phyloP scores from a whole-genome alignment of 371 early-diverging fungal species.

The Nematocida major region DNA sequence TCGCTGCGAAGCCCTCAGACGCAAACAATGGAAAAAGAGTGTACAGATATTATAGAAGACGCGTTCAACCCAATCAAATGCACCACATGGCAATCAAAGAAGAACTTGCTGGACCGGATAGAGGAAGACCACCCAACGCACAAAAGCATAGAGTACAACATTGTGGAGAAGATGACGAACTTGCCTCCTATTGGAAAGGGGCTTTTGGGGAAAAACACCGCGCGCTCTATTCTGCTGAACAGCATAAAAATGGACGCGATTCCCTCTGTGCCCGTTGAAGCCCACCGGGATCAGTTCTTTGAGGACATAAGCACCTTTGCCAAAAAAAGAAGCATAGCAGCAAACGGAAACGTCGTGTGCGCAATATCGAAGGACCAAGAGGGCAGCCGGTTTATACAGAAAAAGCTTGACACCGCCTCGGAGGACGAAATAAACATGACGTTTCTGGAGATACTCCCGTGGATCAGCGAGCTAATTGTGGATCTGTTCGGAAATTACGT shows the following conservation, averaged over 20 bases:
- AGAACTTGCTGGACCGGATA: conserved; percentile 45
- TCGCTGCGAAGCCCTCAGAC: background rate
- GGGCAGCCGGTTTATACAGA: conserved; percentile 96
- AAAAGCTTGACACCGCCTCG: conserved; percentile 82
- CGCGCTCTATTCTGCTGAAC: background rate
- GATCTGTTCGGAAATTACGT: conserved; percentile 99
- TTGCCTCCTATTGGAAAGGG: conserved; percentile 46
- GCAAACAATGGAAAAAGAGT: background rate
- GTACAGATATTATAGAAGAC: conserved; percentile 43
- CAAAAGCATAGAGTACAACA: conserved; percentile 48
- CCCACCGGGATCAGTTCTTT: conserved; percentile 30
- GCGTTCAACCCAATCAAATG: conserved; percentile 50
- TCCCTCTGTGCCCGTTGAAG: background rate
- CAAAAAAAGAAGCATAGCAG: conserved; percentile 27
- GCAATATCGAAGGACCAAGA: conserved; percentile 81
- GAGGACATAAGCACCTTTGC: conserved; percentile 40
- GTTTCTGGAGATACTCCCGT: conserved; percentile 84
- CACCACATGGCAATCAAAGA: conserved; percentile 41
- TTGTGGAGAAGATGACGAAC: background rate
- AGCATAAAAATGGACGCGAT: conserved; percentile 4
- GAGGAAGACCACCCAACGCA: conserved; percentile 50
- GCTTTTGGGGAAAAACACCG: conserved; percentile 12
- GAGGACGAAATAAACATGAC: conserved; percentile 85
- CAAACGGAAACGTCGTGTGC: conserved; percentile 4
- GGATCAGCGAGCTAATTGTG: conserved; percentile 82